Conservation (phyloP, 2,329 filamentous ascomycete species). For the Aureobasidium uvarum region DNA sequence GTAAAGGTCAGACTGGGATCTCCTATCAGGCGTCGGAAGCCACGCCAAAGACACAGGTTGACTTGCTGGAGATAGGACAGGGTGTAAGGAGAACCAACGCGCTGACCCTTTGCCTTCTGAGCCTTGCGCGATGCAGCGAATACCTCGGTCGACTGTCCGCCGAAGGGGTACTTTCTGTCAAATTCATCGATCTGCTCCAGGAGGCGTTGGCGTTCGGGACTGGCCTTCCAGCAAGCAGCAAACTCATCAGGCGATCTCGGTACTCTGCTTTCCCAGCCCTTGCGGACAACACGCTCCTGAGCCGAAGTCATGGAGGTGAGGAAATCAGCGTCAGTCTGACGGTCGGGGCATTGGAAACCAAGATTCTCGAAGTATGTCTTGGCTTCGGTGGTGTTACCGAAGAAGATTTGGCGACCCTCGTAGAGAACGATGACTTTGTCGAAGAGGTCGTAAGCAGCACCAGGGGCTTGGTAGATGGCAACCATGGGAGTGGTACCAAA, state of each 20-base stretch:
- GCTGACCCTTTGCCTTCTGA: conserved; percentile 51
- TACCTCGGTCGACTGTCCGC: conserved; percentile 46
- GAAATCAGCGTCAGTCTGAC: conserved; percentile 74
- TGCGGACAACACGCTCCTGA: conserved; percentile 47
- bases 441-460: conserved; percentile 66
- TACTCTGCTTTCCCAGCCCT: conserved; percentile 47
- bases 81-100: conserved; percentile 72
- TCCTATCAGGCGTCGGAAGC: conserved; percentile 71
- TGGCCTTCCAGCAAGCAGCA: conserved; percentile 55
- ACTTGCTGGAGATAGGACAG: conserved; percentile 75
- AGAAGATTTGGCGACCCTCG: conserved; percentile 69
- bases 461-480: conserved; percentile 71
- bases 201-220: conserved; percentile 48
- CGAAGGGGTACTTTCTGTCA: conserved; percentile 47
- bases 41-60: conserved; percentile 74
- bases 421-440: conserved; percentile 69
- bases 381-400: conserved; percentile 61
- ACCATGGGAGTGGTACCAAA: conserved; percentile 65
- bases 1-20: conserved; percentile 73
- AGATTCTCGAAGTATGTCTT: conserved; percentile 68
- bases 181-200: conserved; percentile 49
- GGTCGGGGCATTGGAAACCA: conserved; percentile 68
- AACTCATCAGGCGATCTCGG: conserved; percentile 53
- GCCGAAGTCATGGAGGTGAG: conserved; percentile 67
- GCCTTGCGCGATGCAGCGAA: conserved; percentile 49